phyloP scores from a whole-genome alignment of 768 basidiomycete genomes.

The Hypholoma fasciculare region DNA sequence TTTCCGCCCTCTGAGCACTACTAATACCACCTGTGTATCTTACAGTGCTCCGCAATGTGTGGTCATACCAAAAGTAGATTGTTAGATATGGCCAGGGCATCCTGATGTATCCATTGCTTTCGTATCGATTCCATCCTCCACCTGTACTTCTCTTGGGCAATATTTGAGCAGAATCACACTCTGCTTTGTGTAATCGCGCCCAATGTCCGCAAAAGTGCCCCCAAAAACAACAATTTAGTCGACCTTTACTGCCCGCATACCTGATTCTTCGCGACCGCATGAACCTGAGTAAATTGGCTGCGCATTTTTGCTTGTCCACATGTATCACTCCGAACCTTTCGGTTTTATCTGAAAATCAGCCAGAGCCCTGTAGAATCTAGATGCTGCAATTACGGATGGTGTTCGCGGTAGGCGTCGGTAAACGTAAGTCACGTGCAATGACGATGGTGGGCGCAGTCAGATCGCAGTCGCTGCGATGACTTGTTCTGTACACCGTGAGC shows the following conservation, averaged over 20 bases:
- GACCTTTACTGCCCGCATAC: too few species aligned
- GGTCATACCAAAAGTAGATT: constrained; percentile 91
- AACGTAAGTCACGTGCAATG: constrained; percentile 18
- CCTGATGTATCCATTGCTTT: constrained; percentile 20
- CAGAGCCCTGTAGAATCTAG: too few species aligned
- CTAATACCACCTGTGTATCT: constrained; percentile 2
- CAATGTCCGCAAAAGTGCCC: neutral
- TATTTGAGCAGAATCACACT: neutral
- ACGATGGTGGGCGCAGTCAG: constrained; percentile 13
- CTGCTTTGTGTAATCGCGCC: neutral
- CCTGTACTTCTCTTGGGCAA: neutral
- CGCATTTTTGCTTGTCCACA: too few species aligned
- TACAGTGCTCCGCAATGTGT: constrained; percentile 92
- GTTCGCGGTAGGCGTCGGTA: too few species aligned
- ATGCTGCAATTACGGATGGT: too few species aligned
- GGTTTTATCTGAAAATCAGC: too few species aligned
- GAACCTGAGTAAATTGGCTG: too few species aligned
- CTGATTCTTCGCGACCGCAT: too few species aligned
- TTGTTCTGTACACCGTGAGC: neutral
- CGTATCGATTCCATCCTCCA: constrained; percentile 13
- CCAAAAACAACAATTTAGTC: too few species aligned
- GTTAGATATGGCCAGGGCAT: constrained; percentile 19
- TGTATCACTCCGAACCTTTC: too few species aligned
- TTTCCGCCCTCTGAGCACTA: neutral
- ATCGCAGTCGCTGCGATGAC: constrained; percentile 7